Evolutionary conservation across 148 eudicot species (phyloP).

Genomic region (Rhododendron henanense): DNA sequence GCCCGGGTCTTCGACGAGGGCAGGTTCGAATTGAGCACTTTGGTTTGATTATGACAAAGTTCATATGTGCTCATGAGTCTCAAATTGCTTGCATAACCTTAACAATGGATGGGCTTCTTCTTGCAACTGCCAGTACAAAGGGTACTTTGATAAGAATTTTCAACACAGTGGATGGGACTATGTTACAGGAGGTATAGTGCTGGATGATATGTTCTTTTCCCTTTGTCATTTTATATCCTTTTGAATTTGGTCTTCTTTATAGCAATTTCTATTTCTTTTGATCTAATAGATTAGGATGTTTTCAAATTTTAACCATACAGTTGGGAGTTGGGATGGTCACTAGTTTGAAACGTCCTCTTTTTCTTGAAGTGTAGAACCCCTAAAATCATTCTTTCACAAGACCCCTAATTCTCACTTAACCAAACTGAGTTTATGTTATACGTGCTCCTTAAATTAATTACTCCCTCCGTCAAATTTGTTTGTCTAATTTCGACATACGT

Average conservation of each 20-base stretch:
- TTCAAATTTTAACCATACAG: background rate
- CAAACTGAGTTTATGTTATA: background rate
- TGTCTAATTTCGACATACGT: too few species aligned
- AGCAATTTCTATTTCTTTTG: background rate
- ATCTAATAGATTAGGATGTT: background rate
- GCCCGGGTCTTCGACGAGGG: constrained; percentile 37
- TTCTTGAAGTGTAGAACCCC: background rate
- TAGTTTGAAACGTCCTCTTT: background rate
- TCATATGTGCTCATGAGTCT: constrained; percentile 35
- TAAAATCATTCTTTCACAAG: background rate
- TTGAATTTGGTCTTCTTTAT: background rate
- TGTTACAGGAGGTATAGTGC: constrained; percentile 38
- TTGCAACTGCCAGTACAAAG: constrained; percentile 43
- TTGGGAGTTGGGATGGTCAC: background rate
- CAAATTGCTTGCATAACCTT: constrained; percentile 35
- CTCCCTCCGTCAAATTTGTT: too few species aligned
- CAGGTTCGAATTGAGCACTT: constrained; percentile 41
- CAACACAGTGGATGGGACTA: constrained; percentile 28
- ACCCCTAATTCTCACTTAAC: background rate
- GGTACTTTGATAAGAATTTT: constrained; percentile 39
- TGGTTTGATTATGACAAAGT: constrained; percentile 25
- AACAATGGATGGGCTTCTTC: constrained; percentile 28
- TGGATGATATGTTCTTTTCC: constrained; percentile 1
- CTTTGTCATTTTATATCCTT: background rate
- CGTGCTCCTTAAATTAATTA: background rate